phyloP scores from a whole-genome alignment of 345 rosid species.

The Eucalyptus virginea region DNA sequence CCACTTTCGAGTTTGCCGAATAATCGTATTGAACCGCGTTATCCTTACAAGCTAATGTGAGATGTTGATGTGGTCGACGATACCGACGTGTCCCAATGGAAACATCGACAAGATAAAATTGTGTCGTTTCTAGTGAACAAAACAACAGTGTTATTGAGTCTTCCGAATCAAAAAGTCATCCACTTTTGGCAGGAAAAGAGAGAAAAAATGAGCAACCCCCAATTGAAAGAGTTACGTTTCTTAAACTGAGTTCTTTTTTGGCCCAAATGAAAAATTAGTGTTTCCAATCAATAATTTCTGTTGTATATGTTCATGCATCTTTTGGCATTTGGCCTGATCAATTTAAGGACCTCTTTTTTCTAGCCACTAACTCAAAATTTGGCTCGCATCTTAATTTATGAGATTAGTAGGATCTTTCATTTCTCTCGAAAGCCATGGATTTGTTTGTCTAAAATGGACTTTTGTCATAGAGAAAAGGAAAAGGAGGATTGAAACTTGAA shows the following conservation, averaged over 20 bases:
- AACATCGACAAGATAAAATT: accelerated
- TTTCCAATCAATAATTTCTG: neutral
- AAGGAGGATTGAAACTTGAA: neutral
- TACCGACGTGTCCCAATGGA: neutral
- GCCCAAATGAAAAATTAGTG: neutral
- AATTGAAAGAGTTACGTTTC: neutral
- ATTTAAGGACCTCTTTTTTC: neutral
- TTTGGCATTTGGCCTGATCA: neutral
- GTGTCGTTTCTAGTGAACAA: neutral
- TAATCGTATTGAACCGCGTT: neutral
- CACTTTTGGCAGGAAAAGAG: neutral
- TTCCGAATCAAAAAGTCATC: accelerated
- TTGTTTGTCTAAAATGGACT: neutral
- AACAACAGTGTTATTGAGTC: neutral
- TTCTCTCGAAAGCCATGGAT: neutral
- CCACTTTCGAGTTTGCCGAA: neutral
- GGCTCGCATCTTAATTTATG: neutral
- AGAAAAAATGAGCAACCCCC: neutral
- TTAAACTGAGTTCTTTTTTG: neutral
- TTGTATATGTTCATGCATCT: neutral
- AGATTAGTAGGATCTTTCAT: neutral
- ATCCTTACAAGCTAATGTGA: neutral
- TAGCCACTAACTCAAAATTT: neutral
- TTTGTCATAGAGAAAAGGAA: neutral
- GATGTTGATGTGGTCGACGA: accelerated